Base-by-base conservation (phyloP, 192 early-diverging fungal species). In the Paraglomus occultum region DNA sequence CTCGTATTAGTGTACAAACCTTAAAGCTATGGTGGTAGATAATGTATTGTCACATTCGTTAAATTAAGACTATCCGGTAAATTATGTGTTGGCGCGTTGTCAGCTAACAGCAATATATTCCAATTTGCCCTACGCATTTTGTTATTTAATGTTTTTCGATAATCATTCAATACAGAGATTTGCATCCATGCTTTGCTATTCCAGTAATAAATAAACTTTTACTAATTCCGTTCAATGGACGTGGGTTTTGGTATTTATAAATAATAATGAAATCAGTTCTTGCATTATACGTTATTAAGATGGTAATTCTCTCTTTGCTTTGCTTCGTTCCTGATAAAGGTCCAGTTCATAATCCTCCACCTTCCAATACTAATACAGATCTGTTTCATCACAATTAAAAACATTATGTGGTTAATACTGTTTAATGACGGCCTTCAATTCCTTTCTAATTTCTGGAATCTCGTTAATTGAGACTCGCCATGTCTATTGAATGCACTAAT, bases 361-460 rank as follows among this genome's bases (percentile, higher is more conserved):
- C 42, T 63, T 63, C 44, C 60, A 63, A 63, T 20, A 63, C 44
- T 43, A 63, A 63, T 20, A 63, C n/a, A 63, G 60, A 44, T 15
- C 44, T 22, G 44, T 63, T 63, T 63, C 14, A 63, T 63, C 44
- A 43, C 23, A 43, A 44, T 62, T 62, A 22, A 62, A 62, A 43
- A 62, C 47, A 62, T 62, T 15, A 7, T 63, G 1, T 4, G 18
- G 11, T 63, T 14, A 8, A 63, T 63, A 63, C 20, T 47, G 43
- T 46, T 4, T 6, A 47, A 63, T 42, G 47, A 63, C 38, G 47
- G 43, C 38, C 23, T 45, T 14, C 17, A 63, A 18, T 1, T 31
- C 31, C 0, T 63, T 43, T 4, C 42, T 2, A 5, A 62, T 46
- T 43, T 46, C 15, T 23, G 23, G 38, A 11, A 62, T 31, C 15